phyloP scores from a whole-genome alignment of 108 stramenopile genomes.

The Pseudonitzschia delicatissima region DNA sequence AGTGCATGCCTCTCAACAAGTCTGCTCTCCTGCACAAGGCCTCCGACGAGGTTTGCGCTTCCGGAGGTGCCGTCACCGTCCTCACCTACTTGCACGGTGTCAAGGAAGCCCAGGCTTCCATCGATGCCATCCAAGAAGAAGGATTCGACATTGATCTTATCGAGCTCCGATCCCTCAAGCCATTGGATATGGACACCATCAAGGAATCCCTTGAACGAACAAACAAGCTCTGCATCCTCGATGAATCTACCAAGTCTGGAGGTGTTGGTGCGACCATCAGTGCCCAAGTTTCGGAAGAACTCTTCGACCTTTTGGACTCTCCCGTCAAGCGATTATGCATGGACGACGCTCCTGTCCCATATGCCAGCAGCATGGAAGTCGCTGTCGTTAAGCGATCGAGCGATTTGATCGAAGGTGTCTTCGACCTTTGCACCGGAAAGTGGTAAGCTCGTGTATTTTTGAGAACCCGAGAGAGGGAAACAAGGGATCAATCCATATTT shows the following conservation, averaged over 20 bases:
- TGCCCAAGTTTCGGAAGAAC: constrained; percentile 90
- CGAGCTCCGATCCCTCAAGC: constrained; percentile 95
- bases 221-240: constrained; percentile 92
- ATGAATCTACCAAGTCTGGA: constrained; percentile 94
- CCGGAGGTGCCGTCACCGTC: constrained; percentile 92
- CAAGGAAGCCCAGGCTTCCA: constrained; percentile 84
- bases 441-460: constrained; percentile 29
- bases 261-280: constrained; percentile 97
- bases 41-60: constrained; percentile 63
- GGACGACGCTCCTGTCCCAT: constrained; percentile 98
- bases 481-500: too few relatives aligned
- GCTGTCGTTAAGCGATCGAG: constrained; percentile 92
- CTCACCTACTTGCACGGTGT: constrained; percentile 98
- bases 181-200: constrained; percentile 96
- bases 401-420: constrained; percentile 85
- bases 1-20: constrained; percentile 95
- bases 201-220: constrained; percentile 78
- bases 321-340: constrained; percentile 96
- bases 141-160: constrained; percentile 96
- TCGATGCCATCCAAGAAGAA: constrained; percentile 84
- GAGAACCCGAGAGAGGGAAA: neutral
- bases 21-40: constrained; percentile 86
- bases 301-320: constrained; percentile 95
- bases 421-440: constrained; percentile 73
- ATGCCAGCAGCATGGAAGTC: constrained; percentile 95